Conservation (phyloP, 768 basidiomycete genomes). For the Rhodotorula taiwanensis region DNA sequence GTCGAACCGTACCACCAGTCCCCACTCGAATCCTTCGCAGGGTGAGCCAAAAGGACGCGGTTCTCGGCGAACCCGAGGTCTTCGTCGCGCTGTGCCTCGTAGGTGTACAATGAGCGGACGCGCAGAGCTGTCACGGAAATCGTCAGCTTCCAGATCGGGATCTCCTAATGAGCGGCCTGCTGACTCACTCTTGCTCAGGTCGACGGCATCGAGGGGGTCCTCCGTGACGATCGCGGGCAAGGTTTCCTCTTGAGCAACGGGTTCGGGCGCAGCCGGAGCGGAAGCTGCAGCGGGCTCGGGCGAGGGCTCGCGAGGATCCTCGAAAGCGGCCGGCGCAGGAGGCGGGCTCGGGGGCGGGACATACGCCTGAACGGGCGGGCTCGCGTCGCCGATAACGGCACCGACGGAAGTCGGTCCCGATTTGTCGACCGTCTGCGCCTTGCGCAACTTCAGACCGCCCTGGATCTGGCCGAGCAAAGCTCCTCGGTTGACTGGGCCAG, state of each 20-base stretch:
- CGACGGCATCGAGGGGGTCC: constrained; percentile 44
- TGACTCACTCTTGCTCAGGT: constrained; percentile 44
- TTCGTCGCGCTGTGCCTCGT: constrained; percentile 75
- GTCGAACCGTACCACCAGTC: constrained; percentile 75
- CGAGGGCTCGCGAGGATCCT: background rate
- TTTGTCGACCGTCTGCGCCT: constrained; percentile 75
- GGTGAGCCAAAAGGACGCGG: constrained; percentile 67
- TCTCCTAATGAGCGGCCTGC: background rate
- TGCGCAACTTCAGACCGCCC: constrained; percentile 61
- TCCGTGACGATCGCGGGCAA: constrained; percentile 44
- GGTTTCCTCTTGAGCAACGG: constrained; percentile 40
- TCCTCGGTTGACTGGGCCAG: constrained; percentile 49
- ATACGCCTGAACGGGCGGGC: constrained; percentile 64
- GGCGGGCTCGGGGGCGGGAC: constrained; percentile 44
- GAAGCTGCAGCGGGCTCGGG: constrained; percentile 48
- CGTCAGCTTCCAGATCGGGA: background rate
- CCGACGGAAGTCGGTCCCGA: constrained; percentile 65
- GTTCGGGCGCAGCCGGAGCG: constrained; percentile 58
- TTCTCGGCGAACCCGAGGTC: constrained; percentile 84
- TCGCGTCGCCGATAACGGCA: constrained; percentile 66
- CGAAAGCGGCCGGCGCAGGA: too few relatives aligned
- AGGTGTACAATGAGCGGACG: constrained; percentile 74
- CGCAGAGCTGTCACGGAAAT: constrained; percentile 13
- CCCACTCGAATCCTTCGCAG: constrained; percentile 67
- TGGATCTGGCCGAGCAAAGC: constrained; percentile 76